Evolutionary conservation across 352 stramenopile genomes (phyloP).

Genomic region (Phytopythium litorale): DNA sequence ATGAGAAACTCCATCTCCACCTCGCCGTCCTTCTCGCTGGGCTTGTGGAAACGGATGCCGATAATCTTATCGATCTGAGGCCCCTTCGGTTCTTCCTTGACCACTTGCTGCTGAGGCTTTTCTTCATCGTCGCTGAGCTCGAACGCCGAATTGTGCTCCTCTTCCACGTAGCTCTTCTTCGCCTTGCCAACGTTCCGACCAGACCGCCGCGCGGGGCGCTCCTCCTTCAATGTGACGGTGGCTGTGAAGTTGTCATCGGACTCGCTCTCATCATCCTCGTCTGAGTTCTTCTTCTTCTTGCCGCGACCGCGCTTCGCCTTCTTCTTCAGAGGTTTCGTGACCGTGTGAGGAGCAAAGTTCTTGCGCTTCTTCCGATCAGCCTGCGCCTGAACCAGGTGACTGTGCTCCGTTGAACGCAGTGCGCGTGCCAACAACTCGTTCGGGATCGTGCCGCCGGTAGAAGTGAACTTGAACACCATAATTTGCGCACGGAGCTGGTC

Average conservation of each 20-base stretch:
- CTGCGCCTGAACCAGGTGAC: slow-evolving; percentile 44
- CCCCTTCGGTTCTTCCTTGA: slow-evolving; percentile 49
- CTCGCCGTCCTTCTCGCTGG: slow-evolving; percentile 33
- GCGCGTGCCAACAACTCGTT: slow-evolving; percentile 70
- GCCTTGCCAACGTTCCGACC: slow-evolving; percentile 77
- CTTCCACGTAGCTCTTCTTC: slow-evolving; percentile 84
- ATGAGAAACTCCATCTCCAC: slow-evolving; percentile 96
- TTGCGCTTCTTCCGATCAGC: slow-evolving; percentile 73
- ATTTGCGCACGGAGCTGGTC: slow-evolving; percentile 87
- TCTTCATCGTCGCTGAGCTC: slow-evolving; percentile 73
- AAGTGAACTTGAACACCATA: slow-evolving; percentile 91
- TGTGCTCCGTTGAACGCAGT: slow-evolving; percentile 59
- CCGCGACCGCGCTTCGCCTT: slow-evolving; percentile 54
- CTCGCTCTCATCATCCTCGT: slow-evolving; percentile 75
- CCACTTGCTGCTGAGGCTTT: slow-evolving; percentile 26
- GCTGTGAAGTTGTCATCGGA: slow-evolving; percentile 52
- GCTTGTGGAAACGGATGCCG: slow-evolving; percentile 79
- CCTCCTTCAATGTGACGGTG: slow-evolving; percentile 34
- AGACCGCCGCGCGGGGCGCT: slow-evolving; percentile 67
- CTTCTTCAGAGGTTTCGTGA: slow-evolving; percentile 63
- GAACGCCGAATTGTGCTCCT: slow-evolving; percentile 65
- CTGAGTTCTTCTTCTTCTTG: slow-evolving; percentile 71
- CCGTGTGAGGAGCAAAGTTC: slow-evolving; percentile 52
- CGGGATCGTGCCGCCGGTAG: slow-evolving; percentile 69
- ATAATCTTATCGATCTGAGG: slow-evolving; percentile 94